Evolutionary conservation across 495 filamentous ascomycete species (phyloP), one percentile per base, ranked within the genome.

Genomic region (Hapsidospora chrysogenum): DNA sequence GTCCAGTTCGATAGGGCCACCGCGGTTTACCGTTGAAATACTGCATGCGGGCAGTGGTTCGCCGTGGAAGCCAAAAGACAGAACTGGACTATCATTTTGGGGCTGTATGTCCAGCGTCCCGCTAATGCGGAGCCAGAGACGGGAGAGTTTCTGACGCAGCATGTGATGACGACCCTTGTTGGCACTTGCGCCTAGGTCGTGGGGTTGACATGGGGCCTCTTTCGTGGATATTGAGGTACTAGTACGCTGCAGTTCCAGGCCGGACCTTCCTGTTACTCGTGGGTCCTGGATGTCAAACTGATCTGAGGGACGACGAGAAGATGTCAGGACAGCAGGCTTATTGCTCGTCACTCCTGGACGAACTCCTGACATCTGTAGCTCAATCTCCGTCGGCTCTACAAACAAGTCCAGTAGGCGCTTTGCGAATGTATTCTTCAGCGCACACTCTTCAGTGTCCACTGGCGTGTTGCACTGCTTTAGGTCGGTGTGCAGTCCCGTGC

Each of bases 381-480:
- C 7, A 22, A 17, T 14, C 23, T 22, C 7, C 31, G 20, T 22
- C 18, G 11, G 4, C 16, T 14, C 15, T 22, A 21, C 11, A 6
- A 14, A 18, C 31, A 18, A 22, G 13, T 6, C 9, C 31, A 1
- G 10, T 21, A 17, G 13, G 10, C 4, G 4, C 9, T 7, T 21
- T 9, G 5, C 31, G 11, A 14, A 10, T 0, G 18, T 5, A 22
- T 22, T 17, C 9, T 22, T 33, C 9, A 9, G 6, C 9, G 9
- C 3, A 22, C 31, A 22, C 2, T 18, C n/a, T 4, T 11, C 6
- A 3, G 23, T 8, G 13, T 33, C 31, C 16, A 21, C 31, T 4
- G 23, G 31, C 18, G 31, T 21, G 31, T 33, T 33, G 31, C 31
- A 33, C 7, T 33, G 17, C n/a, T 33, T 33, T 21, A 33, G 18